Conservation (phyloP, 352 stramenopile species). For the Globisporangium camurandrum region DNA sequence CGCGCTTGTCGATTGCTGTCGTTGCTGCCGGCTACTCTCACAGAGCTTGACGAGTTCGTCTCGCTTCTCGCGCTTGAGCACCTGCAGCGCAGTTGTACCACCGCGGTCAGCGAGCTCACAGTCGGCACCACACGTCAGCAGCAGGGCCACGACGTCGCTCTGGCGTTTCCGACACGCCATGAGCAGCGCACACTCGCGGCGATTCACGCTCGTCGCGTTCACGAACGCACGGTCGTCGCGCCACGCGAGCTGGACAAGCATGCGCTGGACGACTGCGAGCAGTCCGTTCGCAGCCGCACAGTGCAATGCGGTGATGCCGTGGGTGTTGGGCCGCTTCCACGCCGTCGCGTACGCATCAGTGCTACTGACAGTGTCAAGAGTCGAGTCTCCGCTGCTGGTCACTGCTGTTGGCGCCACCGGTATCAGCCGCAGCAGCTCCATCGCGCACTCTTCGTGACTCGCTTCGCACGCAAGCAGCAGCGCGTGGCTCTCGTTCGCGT, state of each 20-base stretch:
- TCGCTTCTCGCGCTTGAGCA: constrained; percentile 43
- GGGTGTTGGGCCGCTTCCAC: constrained; percentile 40
- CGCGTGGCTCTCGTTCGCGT: constrained; percentile 40
- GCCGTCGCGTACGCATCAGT: constrained; percentile 5
- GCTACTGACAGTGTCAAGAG: background rate
- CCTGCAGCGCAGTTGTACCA: constrained; percentile 34
- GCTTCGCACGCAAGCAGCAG: constrained; percentile 50
- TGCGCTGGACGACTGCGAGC: constrained; percentile 17
- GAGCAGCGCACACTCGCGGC: constrained; percentile 53
- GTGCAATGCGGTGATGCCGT: constrained; percentile 59
- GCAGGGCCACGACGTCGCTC: constrained; percentile 26
- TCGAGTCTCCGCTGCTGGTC: constrained; percentile 2
- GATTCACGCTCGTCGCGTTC: constrained; percentile 34
- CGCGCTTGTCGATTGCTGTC: background rate
- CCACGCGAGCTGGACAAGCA: constrained; percentile 30
- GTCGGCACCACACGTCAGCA: constrained; percentile 37
- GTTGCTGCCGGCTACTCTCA: constrained; percentile 13
- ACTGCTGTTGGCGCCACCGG: constrained; percentile 2
- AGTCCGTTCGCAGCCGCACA: constrained; percentile 43
- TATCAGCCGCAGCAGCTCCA: constrained; percentile 30
- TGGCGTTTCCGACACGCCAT: constrained; percentile 56
- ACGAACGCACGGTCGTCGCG: constrained; percentile 24
- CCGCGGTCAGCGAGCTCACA: constrained; percentile 36
- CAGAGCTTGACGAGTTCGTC: constrained; percentile 41
- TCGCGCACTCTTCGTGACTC: constrained; percentile 38